Base-by-base conservation (phyloP, 495 filamentous ascomycete genomes). In the Filosporella fistucella region DNA sequence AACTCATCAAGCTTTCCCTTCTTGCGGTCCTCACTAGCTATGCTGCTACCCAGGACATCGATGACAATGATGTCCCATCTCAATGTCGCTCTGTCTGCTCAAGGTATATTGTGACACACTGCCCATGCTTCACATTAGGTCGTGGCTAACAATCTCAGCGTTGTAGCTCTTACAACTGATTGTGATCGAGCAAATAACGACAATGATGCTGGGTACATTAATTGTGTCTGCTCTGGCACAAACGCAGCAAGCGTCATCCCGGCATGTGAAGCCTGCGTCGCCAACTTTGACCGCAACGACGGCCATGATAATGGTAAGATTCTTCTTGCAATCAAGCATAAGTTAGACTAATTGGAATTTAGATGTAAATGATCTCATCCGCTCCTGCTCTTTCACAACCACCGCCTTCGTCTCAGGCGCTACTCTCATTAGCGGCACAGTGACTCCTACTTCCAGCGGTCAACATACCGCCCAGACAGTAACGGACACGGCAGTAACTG, bases 321-420 rank as follows among this genome's bases (percentile, higher is more conserved):
- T 14, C 33, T 17, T 7, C n/a, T 13, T 25, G 5, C 40, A 2
- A 12, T 43, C 20, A 4, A 13, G 14, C n/a, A 2, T 6, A 43
- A 24, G 12, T 6, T n/a, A 24, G 12, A 34, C 18, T 45, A 45
- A 45, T 13, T n/a, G 33, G 14, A 3, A 23, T 16, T 13, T 25
- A 45, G 42, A 45, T 17, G 42, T 45, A 2, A 45, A 45, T 16
- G 42, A 45, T 28, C 25, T 45, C 29, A 6, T 45, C 42, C 42
- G 42, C 9, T 30, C 24, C 18, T 45, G 42, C 42, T 45, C 42
- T 7, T 45, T 45, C 42, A 45, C 42, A 18, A 17, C 16, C 39
- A 5, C 22, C 39, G 9, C 39, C 22, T 26, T 4, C 12, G 39
- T 13, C 21, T 24, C 20, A 7, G 22, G 16, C 4, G 4, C 39